phyloP scores from a whole-genome alignment of 1,284 basidiomycete species.

The Sporisorium graminicola region DNA sequence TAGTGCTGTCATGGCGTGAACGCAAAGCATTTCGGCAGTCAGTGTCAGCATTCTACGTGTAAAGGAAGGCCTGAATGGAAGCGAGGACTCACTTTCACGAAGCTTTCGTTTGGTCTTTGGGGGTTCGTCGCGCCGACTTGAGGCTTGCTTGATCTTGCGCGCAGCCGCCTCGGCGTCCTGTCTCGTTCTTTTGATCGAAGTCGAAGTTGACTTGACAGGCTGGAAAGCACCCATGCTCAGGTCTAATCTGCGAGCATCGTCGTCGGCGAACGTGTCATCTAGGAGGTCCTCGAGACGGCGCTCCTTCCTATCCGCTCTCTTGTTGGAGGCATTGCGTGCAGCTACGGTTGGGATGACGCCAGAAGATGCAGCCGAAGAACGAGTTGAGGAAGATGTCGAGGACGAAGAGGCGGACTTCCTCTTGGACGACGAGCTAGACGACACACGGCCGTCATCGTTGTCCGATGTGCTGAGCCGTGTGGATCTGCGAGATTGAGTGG shows the following conservation, averaged over 20 bases:
- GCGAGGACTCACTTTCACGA: conserved; percentile 28
- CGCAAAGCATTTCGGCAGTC: background rate
- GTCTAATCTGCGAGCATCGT: conserved; percentile 37
- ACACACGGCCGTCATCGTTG: conserved; percentile 18
- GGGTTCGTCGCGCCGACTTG: conserved; percentile 25
- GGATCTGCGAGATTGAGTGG: conserved; percentile 34
- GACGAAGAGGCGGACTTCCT: conserved; percentile 19
- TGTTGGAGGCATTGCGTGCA: conserved; percentile 35
- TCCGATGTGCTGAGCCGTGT: conserved; percentile 44
- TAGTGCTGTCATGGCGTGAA: conserved; percentile 13
- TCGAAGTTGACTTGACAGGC: conserved; percentile 23
- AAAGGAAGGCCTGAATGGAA: background rate
- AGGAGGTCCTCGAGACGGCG: conserved; percentile 45
- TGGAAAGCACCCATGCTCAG: conserved; percentile 44
- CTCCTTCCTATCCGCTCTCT: conserved; percentile 25
- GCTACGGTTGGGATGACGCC: conserved; percentile 51
- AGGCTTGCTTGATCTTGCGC: conserved; percentile 31
- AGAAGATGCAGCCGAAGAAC: conserved; percentile 45
- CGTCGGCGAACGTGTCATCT: conserved; percentile 30
- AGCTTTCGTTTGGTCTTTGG: conserved; percentile 38
- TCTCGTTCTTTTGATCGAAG: conserved; percentile 13
- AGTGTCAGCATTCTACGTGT: background rate
- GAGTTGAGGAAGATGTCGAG: conserved; percentile 31
- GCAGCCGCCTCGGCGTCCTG: conserved; percentile 29
- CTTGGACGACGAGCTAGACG: conserved; percentile 25